Conservation (phyloP, 1,139 yeast genomes). For the Taphrina sp. region DNA sequence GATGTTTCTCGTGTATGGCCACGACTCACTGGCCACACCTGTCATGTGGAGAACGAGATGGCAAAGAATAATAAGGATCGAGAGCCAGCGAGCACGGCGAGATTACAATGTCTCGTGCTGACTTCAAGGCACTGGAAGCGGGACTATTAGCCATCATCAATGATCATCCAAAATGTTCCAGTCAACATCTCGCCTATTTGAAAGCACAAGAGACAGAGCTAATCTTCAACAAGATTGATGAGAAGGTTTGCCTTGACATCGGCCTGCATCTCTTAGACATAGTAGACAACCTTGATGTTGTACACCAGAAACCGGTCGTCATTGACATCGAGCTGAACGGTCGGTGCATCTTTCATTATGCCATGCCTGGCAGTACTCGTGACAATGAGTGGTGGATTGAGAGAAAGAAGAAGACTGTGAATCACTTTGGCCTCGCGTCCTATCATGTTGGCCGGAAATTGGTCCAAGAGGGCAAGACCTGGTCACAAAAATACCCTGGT, state of each 20-base stretch:
- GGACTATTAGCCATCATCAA: too few relatives aligned
- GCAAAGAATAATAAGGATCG: too few relatives aligned
- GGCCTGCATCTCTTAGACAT: not conserved
- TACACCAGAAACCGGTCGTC: slow-evolving; percentile 32
- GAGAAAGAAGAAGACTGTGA: slow-evolving; percentile 36
- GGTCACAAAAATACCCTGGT: slow-evolving; percentile 20
- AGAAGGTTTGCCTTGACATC: not conserved
- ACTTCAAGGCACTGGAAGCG: too few relatives aligned
- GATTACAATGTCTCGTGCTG: too few relatives aligned
- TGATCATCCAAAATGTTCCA: not conserved
- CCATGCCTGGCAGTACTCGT: slow-evolving; percentile 36
- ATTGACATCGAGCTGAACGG: slow-evolving; percentile 35
- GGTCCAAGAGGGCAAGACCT: not conserved
- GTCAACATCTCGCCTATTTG: not conserved
- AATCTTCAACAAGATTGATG: not conserved
- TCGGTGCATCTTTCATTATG: slow-evolving; percentile 33
- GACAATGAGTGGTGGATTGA: slow-evolving; percentile 37
- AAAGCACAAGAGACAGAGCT: not conserved
- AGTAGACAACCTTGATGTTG: not conserved
- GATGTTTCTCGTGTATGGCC: too few relatives aligned
- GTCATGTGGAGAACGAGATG: too few relatives aligned
- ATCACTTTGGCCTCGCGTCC: slow-evolving; percentile 35
- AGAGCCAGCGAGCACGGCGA: too few relatives aligned
- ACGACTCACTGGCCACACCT: too few relatives aligned
- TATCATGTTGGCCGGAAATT: slow-evolving; percentile 12